These are phyloP conservation scores for Microstroma glucosiphilum DNA, from an alignment of 1,284 basidiomycete species.

Conservation along the genomic window DNA sequence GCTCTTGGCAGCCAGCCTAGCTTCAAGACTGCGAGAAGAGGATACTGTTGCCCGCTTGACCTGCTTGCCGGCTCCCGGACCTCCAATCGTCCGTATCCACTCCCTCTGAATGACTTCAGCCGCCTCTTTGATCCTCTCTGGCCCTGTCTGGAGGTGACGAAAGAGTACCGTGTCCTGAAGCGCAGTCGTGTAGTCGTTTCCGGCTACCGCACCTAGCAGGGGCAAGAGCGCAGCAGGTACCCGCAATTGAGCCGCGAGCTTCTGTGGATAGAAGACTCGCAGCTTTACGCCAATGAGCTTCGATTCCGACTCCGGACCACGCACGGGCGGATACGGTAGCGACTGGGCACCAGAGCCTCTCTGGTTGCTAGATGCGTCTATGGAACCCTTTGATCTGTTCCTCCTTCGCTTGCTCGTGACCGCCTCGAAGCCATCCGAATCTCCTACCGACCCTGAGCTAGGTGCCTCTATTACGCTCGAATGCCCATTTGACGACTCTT, in stretches of 20 bases:
- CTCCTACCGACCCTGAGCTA: slow-evolving; percentile 4
- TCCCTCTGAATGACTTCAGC: slow-evolving; percentile 25
- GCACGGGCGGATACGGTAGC: too few species aligned
- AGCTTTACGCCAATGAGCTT: neutral
- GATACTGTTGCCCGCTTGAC: neutral
- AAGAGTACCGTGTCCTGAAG: slow-evolving; percentile 29
- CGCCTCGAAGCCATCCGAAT: slow-evolving; percentile 33
- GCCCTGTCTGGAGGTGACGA: slow-evolving; percentile 21
- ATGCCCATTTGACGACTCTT: neutral
- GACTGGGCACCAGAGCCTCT: too few species aligned
- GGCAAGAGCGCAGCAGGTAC: slow-evolving; percentile 30
- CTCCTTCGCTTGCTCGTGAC: slow-evolving; percentile 20
- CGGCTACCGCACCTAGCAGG: slow-evolving; percentile 32
- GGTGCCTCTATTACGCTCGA: too few species aligned
- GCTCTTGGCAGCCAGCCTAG: neutral
- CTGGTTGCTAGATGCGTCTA: too few species aligned
- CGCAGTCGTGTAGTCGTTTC: slow-evolving; percentile 38
- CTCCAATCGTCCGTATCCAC: slow-evolving; percentile 15
- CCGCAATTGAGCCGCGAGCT: slow-evolving; percentile 27
- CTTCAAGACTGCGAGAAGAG: neutral
- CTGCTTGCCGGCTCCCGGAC: neutral
- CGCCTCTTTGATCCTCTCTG: slow-evolving; percentile 23
- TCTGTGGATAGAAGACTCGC: slow-evolving; percentile 25
- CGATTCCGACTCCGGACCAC: too few species aligned
- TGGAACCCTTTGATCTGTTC: neutral